phyloP scores from a whole-genome alignment of 75 land plant genomes.

The Pinus albicaulis region DNA sequence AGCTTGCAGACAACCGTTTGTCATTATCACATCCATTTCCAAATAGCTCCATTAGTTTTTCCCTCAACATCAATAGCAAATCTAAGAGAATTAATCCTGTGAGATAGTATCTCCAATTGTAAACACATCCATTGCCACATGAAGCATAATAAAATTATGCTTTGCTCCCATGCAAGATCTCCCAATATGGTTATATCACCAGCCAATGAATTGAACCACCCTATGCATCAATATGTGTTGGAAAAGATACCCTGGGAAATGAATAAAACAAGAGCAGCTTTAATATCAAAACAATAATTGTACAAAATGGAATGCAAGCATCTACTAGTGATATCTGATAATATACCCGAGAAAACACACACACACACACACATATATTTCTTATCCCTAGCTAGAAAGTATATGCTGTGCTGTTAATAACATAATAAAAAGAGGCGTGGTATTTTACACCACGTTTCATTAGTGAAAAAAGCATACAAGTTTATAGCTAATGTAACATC shows the following conservation, averaged over 20 bases:
- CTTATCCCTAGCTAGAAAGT: too few relatives aligned
- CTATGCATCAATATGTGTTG: too few relatives aligned
- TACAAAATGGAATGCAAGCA: slow-evolving; percentile 4
- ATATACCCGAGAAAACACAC: too few relatives aligned
- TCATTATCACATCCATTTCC: not conserved
- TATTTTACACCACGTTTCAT: too few relatives aligned
- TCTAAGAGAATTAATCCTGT: not conserved
- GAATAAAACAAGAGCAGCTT: not conserved
- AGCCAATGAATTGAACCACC: not conserved
- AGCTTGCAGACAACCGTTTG: not conserved
- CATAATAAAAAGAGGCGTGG: too few relatives aligned
- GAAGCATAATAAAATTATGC: not conserved
- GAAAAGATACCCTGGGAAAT: not conserved
- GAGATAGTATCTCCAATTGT: not conserved
- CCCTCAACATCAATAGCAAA: not conserved
- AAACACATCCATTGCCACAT: slow-evolving; percentile 1
- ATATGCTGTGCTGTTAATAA: too few relatives aligned
- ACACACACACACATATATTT: too few relatives aligned
- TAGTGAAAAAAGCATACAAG: too few relatives aligned
- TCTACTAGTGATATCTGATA: slow-evolving; percentile 10
- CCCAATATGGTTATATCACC: not conserved
- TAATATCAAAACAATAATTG: not conserved
- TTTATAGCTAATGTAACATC: too few relatives aligned
- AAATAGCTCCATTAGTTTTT: not conserved
- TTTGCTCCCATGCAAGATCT: slow-evolving; percentile 1